Evolutionary conservation across 805 yeast genomes (phyloP).

Genomic region (Kodamaea jinghongensis): DNA sequence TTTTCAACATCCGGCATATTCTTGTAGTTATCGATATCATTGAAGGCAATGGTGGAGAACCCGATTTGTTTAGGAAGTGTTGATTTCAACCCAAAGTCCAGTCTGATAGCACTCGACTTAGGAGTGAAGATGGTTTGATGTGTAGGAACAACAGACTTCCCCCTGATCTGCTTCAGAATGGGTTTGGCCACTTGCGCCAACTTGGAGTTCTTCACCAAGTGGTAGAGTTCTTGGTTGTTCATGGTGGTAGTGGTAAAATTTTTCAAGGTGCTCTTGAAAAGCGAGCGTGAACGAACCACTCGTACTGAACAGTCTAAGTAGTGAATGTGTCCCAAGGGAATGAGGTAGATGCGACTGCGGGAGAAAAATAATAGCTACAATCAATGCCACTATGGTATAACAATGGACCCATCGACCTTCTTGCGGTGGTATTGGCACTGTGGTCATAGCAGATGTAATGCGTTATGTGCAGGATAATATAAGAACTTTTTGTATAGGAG

Average conservation of each 20-base stretch:
- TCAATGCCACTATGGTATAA: too few relatives aligned
- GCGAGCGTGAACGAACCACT: too few relatives aligned
- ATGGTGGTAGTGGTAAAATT: constrained; percentile 10
- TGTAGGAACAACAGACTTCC: constrained; percentile 47
- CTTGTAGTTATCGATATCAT: constrained; percentile 64
- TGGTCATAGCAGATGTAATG: too few relatives aligned
- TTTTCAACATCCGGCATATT: constrained; percentile 72
- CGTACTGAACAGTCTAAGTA: too few relatives aligned
- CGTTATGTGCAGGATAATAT: too few relatives aligned
- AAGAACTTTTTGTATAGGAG: too few relatives aligned
- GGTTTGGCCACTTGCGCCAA: constrained; percentile 47
- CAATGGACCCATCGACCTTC: too few relatives aligned
- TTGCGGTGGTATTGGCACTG: too few relatives aligned
- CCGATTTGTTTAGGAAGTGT: constrained; percentile 63
- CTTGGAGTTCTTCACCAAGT: constrained; percentile 39
- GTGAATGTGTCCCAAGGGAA: too few relatives aligned
- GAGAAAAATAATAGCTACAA: too few relatives aligned
- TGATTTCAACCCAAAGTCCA: constrained; percentile 75
- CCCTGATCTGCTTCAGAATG: constrained; percentile 30
- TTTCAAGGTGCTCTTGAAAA: background rate
- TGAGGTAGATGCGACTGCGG: too few relatives aligned
- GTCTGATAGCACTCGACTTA: constrained; percentile 57
- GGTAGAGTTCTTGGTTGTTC: constrained; percentile 32
- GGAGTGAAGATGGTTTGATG: constrained; percentile 74
- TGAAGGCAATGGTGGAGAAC: constrained; percentile 56